A percentile compares a stretch with the other conserved stretches of the same genome.
Conservation (phyloP, 805 yeast genomes). For the Ogataea paradorogensis region DNA sequence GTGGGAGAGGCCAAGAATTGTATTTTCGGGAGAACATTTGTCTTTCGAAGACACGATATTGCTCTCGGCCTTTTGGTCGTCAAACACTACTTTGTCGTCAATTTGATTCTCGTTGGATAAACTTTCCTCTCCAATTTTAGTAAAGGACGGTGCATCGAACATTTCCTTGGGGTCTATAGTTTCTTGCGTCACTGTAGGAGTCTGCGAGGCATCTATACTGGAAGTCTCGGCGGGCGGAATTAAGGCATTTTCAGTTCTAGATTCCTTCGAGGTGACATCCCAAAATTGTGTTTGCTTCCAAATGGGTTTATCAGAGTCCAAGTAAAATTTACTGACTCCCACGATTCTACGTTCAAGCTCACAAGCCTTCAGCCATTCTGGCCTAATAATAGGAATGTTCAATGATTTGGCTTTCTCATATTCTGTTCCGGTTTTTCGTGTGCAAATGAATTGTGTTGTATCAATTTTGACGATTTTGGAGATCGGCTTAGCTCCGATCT, state of each 20-base stretch:
- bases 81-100: background rate
- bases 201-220: background rate
- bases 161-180: background rate
- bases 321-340: conserved; percentile 85
- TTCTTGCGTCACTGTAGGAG: too few relatives aligned
- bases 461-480: conserved; percentile 76
- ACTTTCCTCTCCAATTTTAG: background rate
- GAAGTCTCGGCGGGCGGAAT: background rate
- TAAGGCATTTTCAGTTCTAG: background rate
- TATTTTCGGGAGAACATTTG: too few relatives aligned
- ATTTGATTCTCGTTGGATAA: too few relatives aligned
- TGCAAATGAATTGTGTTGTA: conserved; percentile 90
- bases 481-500: conserved; percentile 82
- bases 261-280: conserved; percentile 3
- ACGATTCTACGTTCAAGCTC: conserved; percentile 84
- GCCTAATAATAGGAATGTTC: conserved; percentile 91
- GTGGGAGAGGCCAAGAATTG: too few relatives aligned
- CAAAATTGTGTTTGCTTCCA: conserved; percentile 46
- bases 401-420: conserved; percentile 75
- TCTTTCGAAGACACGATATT: too few relatives aligned
- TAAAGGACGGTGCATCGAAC: background rate
- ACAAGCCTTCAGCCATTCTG: conserved; percentile 97
- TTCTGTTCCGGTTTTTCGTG: conserved; percentile 60
- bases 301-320: conserved; percentile 48
- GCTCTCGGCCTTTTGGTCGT: background rate